phyloP scores from a whole-genome alignment of 2,329 filamentous ascomycete genomes.

The Davidsoniella eucalypti region DNA sequence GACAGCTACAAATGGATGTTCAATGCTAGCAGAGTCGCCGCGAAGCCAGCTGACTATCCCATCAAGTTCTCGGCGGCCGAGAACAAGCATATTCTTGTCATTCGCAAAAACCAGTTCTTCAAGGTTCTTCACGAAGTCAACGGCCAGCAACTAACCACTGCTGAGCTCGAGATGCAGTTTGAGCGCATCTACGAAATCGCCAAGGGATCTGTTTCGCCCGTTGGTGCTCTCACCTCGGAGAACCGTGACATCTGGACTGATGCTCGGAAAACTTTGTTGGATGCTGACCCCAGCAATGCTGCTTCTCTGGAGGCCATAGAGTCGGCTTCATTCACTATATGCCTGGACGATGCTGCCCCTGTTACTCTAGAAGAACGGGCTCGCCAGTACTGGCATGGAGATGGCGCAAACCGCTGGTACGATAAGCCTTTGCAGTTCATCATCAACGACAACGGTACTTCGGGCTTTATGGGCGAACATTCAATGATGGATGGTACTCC shows the following conservation, averaged over 20 bases:
- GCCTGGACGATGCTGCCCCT: slow-evolving; percentile 78
- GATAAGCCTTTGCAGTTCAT: slow-evolving; percentile 98
- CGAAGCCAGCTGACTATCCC: slow-evolving; percentile 65
- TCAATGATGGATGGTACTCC: slow-evolving; percentile 99
- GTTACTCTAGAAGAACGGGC: slow-evolving; percentile 92
- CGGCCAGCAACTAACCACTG: slow-evolving; percentile 72
- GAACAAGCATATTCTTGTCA: slow-evolving; percentile 74
- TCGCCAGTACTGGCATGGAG: slow-evolving; percentile 95
- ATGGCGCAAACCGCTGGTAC: slow-evolving; percentile 89
- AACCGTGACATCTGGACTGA: slow-evolving; percentile 91
- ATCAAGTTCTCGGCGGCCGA: slow-evolving; percentile 60
- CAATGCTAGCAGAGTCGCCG: slow-evolving; percentile 75
- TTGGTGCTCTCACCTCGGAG: slow-evolving; percentile 76
- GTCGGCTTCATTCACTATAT: slow-evolving; percentile 77
- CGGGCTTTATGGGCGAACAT: slow-evolving; percentile 96
- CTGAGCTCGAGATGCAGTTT: slow-evolving; percentile 85
- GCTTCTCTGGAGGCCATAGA: slow-evolving; percentile 67
- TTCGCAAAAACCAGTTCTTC: slow-evolving; percentile 96
- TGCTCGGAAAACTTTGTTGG: slow-evolving; percentile 58
- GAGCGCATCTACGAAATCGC: slow-evolving; percentile 63
- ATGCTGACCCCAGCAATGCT: slow-evolving; percentile 64
- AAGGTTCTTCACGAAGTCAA: slow-evolving; percentile 70
- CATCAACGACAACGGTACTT: slow-evolving; percentile 91
- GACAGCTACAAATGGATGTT: slow-evolving; percentile 99
- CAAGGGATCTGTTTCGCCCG: slow-evolving; percentile 46